Percentiles rank a stretch among this genome's conserved stretches.
These are phyloP conservation scores for Chytridium lagenaria DNA, from an alignment of 371 early-diverging fungal genomes.

Conservation along the genomic window DNA sequence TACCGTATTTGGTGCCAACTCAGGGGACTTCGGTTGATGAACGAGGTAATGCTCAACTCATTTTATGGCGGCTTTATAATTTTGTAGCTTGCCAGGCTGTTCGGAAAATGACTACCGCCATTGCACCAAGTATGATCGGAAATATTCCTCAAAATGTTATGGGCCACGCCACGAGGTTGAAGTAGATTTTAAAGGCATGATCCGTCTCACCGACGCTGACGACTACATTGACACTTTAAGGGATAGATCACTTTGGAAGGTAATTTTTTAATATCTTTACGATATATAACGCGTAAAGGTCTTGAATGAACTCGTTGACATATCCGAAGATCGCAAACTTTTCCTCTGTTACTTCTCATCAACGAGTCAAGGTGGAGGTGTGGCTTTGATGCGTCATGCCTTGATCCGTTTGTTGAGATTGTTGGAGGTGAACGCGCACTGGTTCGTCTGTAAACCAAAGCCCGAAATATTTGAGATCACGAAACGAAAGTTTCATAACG, in stretches of 20 bases:
- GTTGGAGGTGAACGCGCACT: constrained; percentile 70
- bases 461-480: constrained; percentile 80
- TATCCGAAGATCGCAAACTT: constrained; percentile 59
- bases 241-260: constrained; percentile 58
- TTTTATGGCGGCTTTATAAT: constrained; percentile 17
- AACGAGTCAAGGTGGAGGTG: constrained; percentile 90
- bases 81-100: constrained; percentile 35
- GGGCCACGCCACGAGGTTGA: constrained; percentile 73
- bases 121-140: constrained; percentile 74
- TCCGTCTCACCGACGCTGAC: constrained; percentile 63
- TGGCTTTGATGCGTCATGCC: constrained; percentile 90
- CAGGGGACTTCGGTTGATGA: constrained; percentile 69
- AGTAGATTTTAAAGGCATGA: constrained; percentile 71
- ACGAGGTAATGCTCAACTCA: constrained; percentile 58
- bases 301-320: constrained; percentile 56
- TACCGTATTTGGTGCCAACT: constrained; percentile 70
- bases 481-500: constrained; percentile 88
- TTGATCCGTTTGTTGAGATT: constrained; percentile 71
- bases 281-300: constrained; percentile 36
- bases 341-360: constrained; percentile 80
- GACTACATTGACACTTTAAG: constrained; percentile 66
- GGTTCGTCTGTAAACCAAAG: constrained; percentile 41
- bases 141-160: constrained; percentile 74
- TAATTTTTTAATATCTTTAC: background rate
- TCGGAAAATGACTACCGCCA: constrained; percentile 40